These are phyloP conservation scores for Amaranthus tricolor DNA, from an alignment of 179 eudicot genomes.

Conservation along the genomic window DNA sequence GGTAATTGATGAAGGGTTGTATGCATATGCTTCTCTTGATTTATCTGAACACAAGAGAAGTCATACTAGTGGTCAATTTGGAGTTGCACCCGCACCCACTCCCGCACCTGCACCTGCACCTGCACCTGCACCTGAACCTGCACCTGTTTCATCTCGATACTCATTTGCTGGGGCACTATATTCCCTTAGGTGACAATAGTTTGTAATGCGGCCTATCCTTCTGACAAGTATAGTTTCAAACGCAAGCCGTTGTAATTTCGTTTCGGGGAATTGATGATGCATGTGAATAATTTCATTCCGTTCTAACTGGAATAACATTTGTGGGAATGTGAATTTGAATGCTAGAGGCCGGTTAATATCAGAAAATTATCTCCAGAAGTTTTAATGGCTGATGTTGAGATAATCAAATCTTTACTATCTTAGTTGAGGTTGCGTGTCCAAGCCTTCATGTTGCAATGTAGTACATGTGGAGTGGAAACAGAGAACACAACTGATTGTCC, in stretches of 20 bases:
- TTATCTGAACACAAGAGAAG: constrained; percentile 30
- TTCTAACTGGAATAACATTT: neutral
- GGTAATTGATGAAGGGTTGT: constrained; percentile 25
- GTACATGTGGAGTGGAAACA: too few relatives aligned
- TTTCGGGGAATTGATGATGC: neutral
- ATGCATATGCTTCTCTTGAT: constrained; percentile 34
- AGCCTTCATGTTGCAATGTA: neutral
- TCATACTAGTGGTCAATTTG: constrained; percentile 27
- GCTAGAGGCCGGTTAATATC: neutral
- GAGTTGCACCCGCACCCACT: constrained; percentile 35
- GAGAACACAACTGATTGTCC: too few relatives aligned
- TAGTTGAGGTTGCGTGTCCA: neutral
- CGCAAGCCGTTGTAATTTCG: neutral
- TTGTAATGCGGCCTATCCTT: neutral
- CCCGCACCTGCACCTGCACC: constrained; percentile 23
- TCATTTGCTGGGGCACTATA: constrained; percentile 60
- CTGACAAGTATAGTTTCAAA: neutral
- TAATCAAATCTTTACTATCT: neutral
- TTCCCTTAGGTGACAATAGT: constrained; percentile 30
- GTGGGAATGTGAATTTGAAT: neutral
- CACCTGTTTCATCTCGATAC: constrained; percentile 42
- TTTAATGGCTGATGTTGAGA: neutral
- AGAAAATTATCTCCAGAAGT: neutral
- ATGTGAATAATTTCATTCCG: neutral
- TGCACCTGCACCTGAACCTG: constrained; percentile 19